Conservation (phyloP, 2,329 filamentous ascomycete species). For the Penicillium hordei region DNA sequence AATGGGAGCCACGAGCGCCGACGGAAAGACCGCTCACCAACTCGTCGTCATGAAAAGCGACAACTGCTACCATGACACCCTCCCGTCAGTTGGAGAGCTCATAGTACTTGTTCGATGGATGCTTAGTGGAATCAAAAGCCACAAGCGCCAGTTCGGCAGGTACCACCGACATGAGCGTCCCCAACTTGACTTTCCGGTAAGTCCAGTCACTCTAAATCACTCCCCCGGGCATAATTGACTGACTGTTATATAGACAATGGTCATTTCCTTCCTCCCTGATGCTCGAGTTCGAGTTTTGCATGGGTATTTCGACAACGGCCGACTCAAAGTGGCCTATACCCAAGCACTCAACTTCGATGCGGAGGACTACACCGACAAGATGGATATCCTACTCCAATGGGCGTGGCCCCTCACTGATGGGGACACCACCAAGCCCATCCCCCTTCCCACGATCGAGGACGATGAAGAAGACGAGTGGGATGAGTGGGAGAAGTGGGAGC, state of each 20-base stretch:
- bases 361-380: not conserved
- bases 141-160: not conserved
- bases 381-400: constrained; percentile 12
- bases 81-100: constrained; percentile 9
- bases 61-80: not conserved
- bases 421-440: constrained; percentile 3
- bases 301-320: constrained; percentile 8
- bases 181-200: constrained; percentile 13
- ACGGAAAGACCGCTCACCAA: not conserved
- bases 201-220: not conserved
- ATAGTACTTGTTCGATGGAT: constrained; percentile 15
- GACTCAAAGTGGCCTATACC: constrained; percentile 10
- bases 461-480: constrained; percentile 8
- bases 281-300: constrained; percentile 12
- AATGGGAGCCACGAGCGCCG: not conserved
- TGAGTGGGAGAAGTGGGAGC: not conserved
- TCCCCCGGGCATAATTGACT: not conserved
- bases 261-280: constrained; percentile 12
- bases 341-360: constrained; percentile 9
- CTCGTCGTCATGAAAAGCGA: constrained; percentile 9
- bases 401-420: not conserved
- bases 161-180: not conserved
- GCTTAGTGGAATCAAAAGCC: not conserved
- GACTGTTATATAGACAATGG: constrained; percentile 6
- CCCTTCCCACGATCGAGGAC: constrained; percentile 9